Evolutionary conservation across 352 stramenopile genomes (phyloP).

Genomic region (Globisporangium recalcitrans): DNA sequence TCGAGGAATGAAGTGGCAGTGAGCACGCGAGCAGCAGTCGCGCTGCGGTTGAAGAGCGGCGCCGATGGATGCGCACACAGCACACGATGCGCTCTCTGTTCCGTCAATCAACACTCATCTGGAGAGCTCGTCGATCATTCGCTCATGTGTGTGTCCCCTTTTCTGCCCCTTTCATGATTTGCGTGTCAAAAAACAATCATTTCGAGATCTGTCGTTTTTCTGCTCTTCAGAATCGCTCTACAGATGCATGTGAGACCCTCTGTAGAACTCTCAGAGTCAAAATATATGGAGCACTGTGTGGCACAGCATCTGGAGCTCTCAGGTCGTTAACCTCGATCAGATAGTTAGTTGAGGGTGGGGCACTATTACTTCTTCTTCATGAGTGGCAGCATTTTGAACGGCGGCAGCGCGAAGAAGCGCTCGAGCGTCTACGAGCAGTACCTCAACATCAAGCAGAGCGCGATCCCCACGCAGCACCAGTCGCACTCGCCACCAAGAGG

Average conservation of each 20-base stretch:
- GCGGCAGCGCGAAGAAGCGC: conserved; percentile 13
- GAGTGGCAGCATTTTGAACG: conserved; percentile 13
- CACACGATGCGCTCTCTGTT: not conserved
- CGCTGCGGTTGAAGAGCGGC: conserved; percentile 1
- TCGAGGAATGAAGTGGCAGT: not conserved
- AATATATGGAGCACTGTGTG: not conserved
- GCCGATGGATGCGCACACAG: not conserved
- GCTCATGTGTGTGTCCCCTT: not conserved
- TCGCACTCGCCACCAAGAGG: conserved; percentile 5
- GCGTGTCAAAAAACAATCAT: not conserved
- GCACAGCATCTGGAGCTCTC: not conserved
- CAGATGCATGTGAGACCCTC: not conserved
- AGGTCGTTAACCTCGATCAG: not conserved
- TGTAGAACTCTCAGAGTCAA: not conserved
- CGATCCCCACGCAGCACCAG: conserved; percentile 6
- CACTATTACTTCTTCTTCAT: conserved; percentile 13
- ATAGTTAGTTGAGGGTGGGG: too few species aligned
- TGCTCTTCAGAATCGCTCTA: not conserved
- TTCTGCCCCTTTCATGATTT: conserved; percentile 1
- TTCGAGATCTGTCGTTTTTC: not conserved
- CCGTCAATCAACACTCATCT: conserved; percentile 4
- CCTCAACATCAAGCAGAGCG: conserved; percentile 44
- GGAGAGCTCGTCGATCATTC: not conserved
- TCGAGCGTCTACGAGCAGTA: conserved; percentile 42
- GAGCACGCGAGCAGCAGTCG: not conserved